Evolutionary conservation across 306 rosid species (phyloP).

Genomic region (Luffa acutangula): DNA sequence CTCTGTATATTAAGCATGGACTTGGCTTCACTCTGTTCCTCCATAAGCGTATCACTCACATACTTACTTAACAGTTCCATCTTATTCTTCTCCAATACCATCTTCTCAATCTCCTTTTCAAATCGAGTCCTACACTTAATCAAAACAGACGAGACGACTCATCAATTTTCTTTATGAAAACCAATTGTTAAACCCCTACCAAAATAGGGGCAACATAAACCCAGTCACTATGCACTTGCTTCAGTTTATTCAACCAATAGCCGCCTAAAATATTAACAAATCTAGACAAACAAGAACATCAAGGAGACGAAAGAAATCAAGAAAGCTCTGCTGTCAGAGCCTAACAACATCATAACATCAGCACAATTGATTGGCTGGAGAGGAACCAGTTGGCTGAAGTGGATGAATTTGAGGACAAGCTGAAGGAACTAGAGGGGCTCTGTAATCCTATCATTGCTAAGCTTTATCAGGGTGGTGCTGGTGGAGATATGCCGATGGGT

Average conservation of each 20-base stretch:
- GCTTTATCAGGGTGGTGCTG: not conserved
- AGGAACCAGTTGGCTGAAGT: constrained; percentile 5
- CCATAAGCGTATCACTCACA: constrained; percentile 51
- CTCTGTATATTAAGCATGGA: constrained; percentile 55
- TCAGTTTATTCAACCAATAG: not conserved
- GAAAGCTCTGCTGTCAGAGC: not conserved
- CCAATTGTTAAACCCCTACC: not conserved
- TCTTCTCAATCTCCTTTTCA: constrained; percentile 77
- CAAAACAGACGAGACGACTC: not conserved
- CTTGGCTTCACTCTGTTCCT: constrained; percentile 67
- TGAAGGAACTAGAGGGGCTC: constrained; percentile 2
- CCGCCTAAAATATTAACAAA: not conserved
- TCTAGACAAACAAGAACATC: not conserved
- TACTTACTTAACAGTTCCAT: constrained; percentile 63
- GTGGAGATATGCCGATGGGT: not conserved
- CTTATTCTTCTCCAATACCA: constrained; percentile 94
- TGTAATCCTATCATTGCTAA: constrained; percentile 13
- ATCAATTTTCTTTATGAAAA: not conserved
- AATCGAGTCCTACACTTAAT: constrained; percentile 61
- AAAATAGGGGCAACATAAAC: not conserved
- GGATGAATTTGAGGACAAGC: constrained; percentile 8
- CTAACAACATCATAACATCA: not conserved
- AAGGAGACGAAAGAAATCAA: not conserved
- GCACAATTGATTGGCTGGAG: not conserved
- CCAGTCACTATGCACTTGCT: not conserved